Evolutionary conservation across 768 basidiomycete genomes (phyloP).

Genomic region (Pleurotus sapidus): DNA sequence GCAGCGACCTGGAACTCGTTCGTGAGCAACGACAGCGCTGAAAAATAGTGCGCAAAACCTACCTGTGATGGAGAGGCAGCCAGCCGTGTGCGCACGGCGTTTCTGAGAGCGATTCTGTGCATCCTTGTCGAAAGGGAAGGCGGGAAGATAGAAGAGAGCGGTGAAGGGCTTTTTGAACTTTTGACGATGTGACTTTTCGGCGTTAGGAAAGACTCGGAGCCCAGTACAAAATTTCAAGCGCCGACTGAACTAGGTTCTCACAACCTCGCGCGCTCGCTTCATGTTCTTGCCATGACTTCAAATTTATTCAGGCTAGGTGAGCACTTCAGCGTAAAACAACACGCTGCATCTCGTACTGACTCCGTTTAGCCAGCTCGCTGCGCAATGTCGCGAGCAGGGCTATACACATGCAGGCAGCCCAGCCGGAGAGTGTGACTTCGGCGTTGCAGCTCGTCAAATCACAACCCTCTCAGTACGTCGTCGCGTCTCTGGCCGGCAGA

Average conservation of each 20-base stretch:
- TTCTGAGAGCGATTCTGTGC: slow-evolving; percentile 86
- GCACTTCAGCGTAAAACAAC: not conserved
- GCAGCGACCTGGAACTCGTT: slow-evolving; percentile 48
- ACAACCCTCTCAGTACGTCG: slow-evolving; percentile 89
- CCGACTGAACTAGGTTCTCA: slow-evolving; percentile 1
- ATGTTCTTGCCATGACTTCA: not conserved
- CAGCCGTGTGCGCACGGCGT: slow-evolving; percentile 76
- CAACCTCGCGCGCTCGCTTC: not conserved
- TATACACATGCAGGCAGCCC: not conserved
- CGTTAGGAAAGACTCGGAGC: slow-evolving; percentile 10
- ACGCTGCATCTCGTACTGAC: not conserved
- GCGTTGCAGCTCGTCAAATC: slow-evolving; percentile 84
- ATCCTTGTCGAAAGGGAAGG: slow-evolving; percentile 56
- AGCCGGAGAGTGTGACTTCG: slow-evolving; percentile 39
- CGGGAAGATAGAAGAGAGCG: slow-evolving; percentile 31
- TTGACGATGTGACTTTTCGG: slow-evolving; percentile 8
- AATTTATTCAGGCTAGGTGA: slow-evolving; percentile 6
- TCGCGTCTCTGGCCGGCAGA: slow-evolving; percentile 83
- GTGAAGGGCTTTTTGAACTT: slow-evolving; percentile 8
- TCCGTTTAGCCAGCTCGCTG: not conserved
- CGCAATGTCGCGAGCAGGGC: not conserved
- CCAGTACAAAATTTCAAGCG: not conserved
- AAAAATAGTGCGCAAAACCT: slow-evolving; percentile 21
- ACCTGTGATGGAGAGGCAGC: slow-evolving; percentile 71
- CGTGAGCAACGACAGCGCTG: slow-evolving; percentile 23